Evolutionary conservation across 192 early-diverging fungal genomes (phyloP), one percentile per base, ranked within the genome.

Genomic region (Lobulomyces angularis): DNA sequence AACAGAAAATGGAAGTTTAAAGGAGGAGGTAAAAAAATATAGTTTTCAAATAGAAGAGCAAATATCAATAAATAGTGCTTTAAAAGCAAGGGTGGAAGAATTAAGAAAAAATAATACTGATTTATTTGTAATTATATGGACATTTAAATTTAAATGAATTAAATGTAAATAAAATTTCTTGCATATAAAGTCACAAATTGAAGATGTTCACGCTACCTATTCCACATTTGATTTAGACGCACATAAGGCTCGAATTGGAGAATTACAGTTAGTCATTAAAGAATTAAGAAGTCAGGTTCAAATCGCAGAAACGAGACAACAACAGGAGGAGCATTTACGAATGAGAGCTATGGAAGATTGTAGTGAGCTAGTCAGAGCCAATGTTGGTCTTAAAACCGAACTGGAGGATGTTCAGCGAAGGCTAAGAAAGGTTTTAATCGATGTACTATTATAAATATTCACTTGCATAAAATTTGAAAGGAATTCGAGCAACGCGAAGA

Each of bases 31-130:
- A n/a, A 31, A 45, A 43, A 53, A 46, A 32, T 36, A 29, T 8
- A 25, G 3, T 3, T 47, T 48, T 9, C 41, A 56, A 46, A 44
- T 68, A 9, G 61, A 68, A 33, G 65, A 68, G 43, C 58, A 65
- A 26, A 28, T 68, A 6, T 53, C 55, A 5, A 58, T 68, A 16
- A 53, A 68, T 29, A 48, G 46, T 2, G 52, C 46, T 1, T 21
- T 64, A 1, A 50, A 58, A 36, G 37, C 27, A 8, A 11, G 57
- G 5, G 33, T 60, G 8, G 53, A 62, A 28, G 55, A 68, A 14
- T 32, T 68, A 12, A 46, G 58, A 17, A 45, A 50, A 34, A 36
- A 35, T 11, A 55, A 64, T 14, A 42, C 45, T n/a, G 14, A 29
- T 6, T 17, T 61, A 16, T 40, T 32, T 16, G 31, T 32, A 61